phyloP scores from a whole-genome alignment of 352 stramenopile species.

The Blastocystis sp. region DNA sequence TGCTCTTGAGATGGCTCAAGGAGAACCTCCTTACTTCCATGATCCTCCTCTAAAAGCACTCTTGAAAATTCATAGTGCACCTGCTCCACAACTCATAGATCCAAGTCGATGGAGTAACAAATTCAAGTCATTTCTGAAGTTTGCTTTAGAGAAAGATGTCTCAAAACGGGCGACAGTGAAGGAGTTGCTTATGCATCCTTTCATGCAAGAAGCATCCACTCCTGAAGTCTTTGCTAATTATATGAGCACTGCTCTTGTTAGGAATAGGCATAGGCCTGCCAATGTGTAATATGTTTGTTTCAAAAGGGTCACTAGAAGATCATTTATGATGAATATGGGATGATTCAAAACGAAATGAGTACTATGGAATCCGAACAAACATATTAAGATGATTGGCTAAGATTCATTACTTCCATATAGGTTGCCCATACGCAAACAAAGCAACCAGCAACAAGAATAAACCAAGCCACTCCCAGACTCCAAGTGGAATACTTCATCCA shows the following conservation, averaged over 20 bases:
- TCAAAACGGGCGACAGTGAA: conserved; percentile 69
- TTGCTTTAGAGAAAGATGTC: conserved; percentile 74
- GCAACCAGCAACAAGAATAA: not conserved
- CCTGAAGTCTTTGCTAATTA: conserved; percentile 67
- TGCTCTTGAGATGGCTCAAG: conserved; percentile 80
- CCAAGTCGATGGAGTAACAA: conserved; percentile 72
- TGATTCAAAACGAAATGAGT: no score
- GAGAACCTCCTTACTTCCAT: conserved; percentile 79
- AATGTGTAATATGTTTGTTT: conserved; percentile 25
- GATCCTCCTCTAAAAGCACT: conserved; percentile 72
- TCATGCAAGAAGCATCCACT: conserved; percentile 71
- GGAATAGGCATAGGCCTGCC: not conserved
- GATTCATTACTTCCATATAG: conserved; percentile 11
- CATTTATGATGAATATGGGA: no score
- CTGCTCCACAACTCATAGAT: conserved; percentile 73
- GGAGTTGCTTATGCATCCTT: conserved; percentile 79
- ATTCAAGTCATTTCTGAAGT: conserved; percentile 78
- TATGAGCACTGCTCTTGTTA: not conserved
- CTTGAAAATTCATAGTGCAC: conserved; percentile 73
- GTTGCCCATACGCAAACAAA: not conserved
- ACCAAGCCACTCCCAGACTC: not conserved
- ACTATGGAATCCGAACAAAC: not conserved
- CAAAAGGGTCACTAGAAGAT: no score
- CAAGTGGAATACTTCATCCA: not conserved
- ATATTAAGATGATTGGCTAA: not conserved